Conservation (phyloP, 306 rosid genomes). For the Cicer pinnatifidum region DNA sequence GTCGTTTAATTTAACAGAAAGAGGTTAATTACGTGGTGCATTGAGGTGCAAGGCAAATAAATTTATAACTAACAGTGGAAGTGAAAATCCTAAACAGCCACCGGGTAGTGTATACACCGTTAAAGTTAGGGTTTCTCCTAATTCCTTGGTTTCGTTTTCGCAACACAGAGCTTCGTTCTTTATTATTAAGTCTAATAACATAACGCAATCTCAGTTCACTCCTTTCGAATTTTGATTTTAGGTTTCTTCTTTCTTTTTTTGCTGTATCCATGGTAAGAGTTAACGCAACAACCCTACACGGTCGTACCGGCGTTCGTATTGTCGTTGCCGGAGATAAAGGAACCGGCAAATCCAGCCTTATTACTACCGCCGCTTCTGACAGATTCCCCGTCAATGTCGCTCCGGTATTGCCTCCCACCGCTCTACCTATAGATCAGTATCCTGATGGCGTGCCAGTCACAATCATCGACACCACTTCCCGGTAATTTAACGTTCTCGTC, state of each 20-base stretch:
- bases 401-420: constrained; percentile 82
- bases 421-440: constrained; percentile 80
- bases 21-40: neutral
- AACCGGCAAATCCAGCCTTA: constrained; percentile 93
- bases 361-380: constrained; percentile 84
- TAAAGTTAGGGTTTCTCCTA: constrained; percentile 39
- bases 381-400: constrained; percentile 79
- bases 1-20: constrained; percentile 13
- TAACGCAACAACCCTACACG: constrained; percentile 58
- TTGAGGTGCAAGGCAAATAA: constrained; percentile 31
- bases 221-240: neutral
- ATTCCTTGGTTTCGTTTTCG: neutral
- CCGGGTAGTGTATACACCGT: constrained; percentile 25
- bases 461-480: constrained; percentile 88
- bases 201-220: neutral
- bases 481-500: constrained; percentile 47
- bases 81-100: constrained; percentile 12
- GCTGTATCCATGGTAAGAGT: constrained; percentile 62
- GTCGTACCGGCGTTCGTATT: constrained; percentile 72
- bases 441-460: constrained; percentile 94
- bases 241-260: neutral
- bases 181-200: too few relatives aligned
- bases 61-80: constrained; percentile 31
- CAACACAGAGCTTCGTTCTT: too few relatives aligned
- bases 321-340: constrained; percentile 90